These are phyloP conservation scores for Ophiostoma himal-ulmi DNA, from an alignment of 2,329 filamentous ascomycete species.

Conservation along the genomic window DNA sequence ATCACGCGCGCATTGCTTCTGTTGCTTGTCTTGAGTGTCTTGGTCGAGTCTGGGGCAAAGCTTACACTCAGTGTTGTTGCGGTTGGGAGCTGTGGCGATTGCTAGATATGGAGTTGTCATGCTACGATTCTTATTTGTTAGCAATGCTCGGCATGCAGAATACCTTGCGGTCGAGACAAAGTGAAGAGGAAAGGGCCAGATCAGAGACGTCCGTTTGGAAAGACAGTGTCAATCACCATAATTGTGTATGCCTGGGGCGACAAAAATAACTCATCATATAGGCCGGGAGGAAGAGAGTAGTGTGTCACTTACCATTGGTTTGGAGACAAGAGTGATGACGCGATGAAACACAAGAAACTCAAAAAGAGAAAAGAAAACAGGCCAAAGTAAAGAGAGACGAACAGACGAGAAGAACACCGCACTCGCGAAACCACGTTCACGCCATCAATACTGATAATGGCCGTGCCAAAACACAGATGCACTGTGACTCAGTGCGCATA, in stretches of 20 bases:
- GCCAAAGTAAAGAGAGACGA: background rate
- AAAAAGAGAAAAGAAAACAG: background rate
- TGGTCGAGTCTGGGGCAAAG: background rate
- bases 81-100: background rate
- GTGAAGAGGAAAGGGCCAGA: slow-evolving; percentile 17
- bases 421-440: background rate
- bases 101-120: background rate
- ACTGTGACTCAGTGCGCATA: background rate
- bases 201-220: slow-evolving; percentile 47
- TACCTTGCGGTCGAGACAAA: background rate
- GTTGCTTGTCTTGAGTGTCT: slow-evolving; percentile 10
- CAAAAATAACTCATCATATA: slow-evolving; percentile 50
- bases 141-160: slow-evolving; percentile 12
- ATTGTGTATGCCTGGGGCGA: slow-evolving; percentile 54
- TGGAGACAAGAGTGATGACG: background rate
- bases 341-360: background rate
- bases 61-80: slow-evolving; percentile 22
- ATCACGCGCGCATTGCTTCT: slow-evolving; percentile 48
- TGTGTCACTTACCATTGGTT: background rate
- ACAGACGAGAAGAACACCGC: background rate
- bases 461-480: background rate
- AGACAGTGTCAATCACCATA: slow-evolving; percentile 53
- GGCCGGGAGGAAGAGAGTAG: background rate
- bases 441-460: slow-evolving; percentile 3
- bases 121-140: slow-evolving; percentile 12